phyloP scores from a whole-genome alignment of 2,329 filamentous ascomycete genomes.

The Colletotrichum lupini region DNA sequence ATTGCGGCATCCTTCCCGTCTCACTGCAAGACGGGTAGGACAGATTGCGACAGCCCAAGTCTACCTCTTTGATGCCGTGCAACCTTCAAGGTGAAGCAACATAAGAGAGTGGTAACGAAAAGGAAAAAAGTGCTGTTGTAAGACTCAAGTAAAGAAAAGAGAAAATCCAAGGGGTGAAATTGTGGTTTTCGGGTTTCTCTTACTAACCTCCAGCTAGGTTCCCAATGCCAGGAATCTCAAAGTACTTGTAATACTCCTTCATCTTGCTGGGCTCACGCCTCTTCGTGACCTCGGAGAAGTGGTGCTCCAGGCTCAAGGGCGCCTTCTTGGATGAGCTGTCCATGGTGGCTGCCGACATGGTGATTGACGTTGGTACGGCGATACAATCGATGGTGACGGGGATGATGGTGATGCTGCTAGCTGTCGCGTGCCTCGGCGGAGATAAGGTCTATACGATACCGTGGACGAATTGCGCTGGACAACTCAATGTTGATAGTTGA shows the following conservation, averaged over 20 bases:
- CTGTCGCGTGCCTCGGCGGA: not conserved
- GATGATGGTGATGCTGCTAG: not conserved
- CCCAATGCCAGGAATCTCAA: constrained; percentile 70
- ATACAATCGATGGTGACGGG: not conserved
- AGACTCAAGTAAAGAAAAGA: not conserved
- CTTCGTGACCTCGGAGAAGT: constrained; percentile 77
- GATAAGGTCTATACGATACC: not conserved
- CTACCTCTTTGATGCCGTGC: not conserved
- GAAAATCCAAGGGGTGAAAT: not conserved
- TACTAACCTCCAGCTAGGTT: constrained; percentile 71
- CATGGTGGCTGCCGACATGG: constrained; percentile 15
- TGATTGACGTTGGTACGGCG: not conserved
- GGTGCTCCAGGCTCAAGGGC: constrained; percentile 83
- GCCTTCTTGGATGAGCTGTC: constrained; percentile 28
- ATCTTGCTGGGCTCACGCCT: constrained; percentile 73
- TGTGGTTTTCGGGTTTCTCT: not conserved
- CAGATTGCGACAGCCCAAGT: not conserved
- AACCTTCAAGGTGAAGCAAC: not conserved
- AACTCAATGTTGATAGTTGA: not conserved
- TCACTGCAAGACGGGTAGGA: not conserved
- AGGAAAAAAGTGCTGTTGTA: not conserved
- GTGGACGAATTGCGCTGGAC: not conserved
- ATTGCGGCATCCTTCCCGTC: constrained; percentile 25
- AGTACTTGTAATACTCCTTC: constrained; percentile 90
- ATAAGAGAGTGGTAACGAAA: not conserved